A percentile compares a stretch with the other conserved stretches of the same genome.
These are phyloP conservation scores for Penicillium sp. DNA, from an alignment of 2,329 filamentous ascomycete genomes.

Conservation along the genomic window DNA sequence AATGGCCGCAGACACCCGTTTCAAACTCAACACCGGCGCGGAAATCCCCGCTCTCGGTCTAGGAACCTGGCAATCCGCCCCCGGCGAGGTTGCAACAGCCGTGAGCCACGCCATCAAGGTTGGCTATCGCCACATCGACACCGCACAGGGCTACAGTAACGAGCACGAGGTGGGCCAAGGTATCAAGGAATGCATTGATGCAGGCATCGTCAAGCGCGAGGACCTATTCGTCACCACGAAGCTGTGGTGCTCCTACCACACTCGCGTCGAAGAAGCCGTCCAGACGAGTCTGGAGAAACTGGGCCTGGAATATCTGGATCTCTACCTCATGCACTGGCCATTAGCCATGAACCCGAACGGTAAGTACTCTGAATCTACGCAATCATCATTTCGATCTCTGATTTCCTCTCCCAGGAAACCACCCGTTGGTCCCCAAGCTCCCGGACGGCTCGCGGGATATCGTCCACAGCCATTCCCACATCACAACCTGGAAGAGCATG, in stretches of 20 bases:
- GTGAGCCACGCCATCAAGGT: slow-evolving; percentile 52
- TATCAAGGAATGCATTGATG: slow-evolving; percentile 63
- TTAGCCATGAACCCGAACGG: slow-evolving; percentile 70
- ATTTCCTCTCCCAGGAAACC: slow-evolving; percentile 24
- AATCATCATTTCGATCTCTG: not conserved
- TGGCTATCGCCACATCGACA: slow-evolving; percentile 41
- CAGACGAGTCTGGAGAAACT: slow-evolving; percentile 67
- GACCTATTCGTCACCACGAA: slow-evolving; percentile 82
- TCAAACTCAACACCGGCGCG: slow-evolving; percentile 60
- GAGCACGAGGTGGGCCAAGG: slow-evolving; percentile 77
- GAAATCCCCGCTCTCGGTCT: slow-evolving; percentile 60
- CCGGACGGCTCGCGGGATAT: slow-evolving; percentile 70
- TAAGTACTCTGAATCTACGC: slow-evolving; percentile 23
- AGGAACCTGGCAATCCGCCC: slow-evolving; percentile 60
- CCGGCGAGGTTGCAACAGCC: slow-evolving; percentile 54
- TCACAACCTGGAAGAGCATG: slow-evolving; percentile 70
- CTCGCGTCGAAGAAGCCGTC: slow-evolving; percentile 61
- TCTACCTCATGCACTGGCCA: slow-evolving; percentile 80
- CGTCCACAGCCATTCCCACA: slow-evolving; percentile 60
- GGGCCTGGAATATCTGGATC: slow-evolving; percentile 73
- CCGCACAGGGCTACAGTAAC: slow-evolving; percentile 45
- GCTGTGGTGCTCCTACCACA: slow-evolving; percentile 76
- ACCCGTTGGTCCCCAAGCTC: slow-evolving; percentile 60
- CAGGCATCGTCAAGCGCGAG: slow-evolving; percentile 64
- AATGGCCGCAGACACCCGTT: slow-evolving; percentile 47